These are phyloP conservation scores for Adansonia rubrostipa DNA, from an alignment of 441 rosid genomes.

Conservation along the genomic window DNA sequence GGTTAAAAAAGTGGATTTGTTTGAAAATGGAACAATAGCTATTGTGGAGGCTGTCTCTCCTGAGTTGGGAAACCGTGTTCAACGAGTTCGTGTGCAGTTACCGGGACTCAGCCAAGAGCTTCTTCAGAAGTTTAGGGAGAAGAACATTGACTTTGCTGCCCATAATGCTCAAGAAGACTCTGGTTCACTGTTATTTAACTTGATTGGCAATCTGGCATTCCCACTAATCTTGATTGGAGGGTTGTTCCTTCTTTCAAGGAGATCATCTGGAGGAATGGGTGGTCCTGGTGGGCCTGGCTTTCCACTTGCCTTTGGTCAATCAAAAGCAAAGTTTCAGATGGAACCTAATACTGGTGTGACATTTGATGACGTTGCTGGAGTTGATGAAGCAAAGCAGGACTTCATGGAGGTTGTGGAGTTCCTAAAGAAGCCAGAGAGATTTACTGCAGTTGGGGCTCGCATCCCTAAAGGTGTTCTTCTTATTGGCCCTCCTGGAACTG, in stretches of 20 bases:
- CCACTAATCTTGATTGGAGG: slow-evolving; percentile 87
- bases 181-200: slow-evolving; percentile 73
- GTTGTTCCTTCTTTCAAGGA: slow-evolving; percentile 84
- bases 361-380: slow-evolving; percentile 96
- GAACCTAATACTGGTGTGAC: slow-evolving; percentile 98
- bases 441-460: slow-evolving; percentile 89
- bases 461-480: slow-evolving; percentile 97
- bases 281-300: slow-evolving; percentile 97
- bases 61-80: slow-evolving; percentile 87
- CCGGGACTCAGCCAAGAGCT: slow-evolving; percentile 95
- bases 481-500: slow-evolving; percentile 94
- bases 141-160: slow-evolving; percentile 89
- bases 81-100: slow-evolving; percentile 89
- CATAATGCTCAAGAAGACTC: slow-evolving; percentile 95
- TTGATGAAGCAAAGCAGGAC: slow-evolving; percentile 97
- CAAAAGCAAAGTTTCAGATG: slow-evolving; percentile 98
- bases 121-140: slow-evolving; percentile 89
- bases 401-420: slow-evolving; percentile 99
- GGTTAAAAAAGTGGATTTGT: slow-evolving; percentile 82
- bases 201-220: slow-evolving; percentile 90
- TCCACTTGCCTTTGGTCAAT: slow-evolving; percentile 83
- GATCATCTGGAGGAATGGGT: slow-evolving; percentile 95
- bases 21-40: slow-evolving; percentile 92
- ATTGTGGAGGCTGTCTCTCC: slow-evolving; percentile 96
- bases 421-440: slow-evolving; percentile 96